Evolutionary conservation across 371 early-diverging fungal species (phyloP).

Genomic region (Mortierella sp.): DNA sequence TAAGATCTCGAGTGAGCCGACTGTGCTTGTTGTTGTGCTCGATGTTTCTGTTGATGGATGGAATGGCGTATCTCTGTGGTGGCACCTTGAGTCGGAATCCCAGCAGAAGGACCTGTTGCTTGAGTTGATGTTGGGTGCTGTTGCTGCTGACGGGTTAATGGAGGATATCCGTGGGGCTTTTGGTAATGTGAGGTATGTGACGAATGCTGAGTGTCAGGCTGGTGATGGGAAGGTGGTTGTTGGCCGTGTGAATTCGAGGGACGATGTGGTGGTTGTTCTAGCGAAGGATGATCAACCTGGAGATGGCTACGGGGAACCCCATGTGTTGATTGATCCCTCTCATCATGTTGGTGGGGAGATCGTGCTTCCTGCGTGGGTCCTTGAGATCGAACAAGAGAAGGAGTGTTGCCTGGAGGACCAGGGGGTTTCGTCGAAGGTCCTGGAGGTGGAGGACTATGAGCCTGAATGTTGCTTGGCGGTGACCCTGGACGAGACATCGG

Average conservation of each 20-base stretch:
- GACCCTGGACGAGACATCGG: constrained; percentile 9
- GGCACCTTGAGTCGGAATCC: background rate
- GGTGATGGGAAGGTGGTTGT: constrained; percentile 6
- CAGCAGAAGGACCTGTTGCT: constrained; percentile 3
- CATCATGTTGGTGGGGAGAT: constrained; percentile 10
- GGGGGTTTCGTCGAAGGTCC: constrained; percentile 2
- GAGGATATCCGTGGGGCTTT: constrained; percentile 9
- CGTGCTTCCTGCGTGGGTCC: constrained; percentile 9
- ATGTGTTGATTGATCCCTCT: background rate
- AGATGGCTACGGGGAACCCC: constrained; percentile 1
- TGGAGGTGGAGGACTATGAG: constrained; percentile 17
- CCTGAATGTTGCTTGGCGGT: background rate
- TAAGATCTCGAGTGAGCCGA: constrained; percentile 50
- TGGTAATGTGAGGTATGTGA: background rate
- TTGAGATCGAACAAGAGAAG: constrained; percentile 2
- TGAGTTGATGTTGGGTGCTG: constrained; percentile 14
- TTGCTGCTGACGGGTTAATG: constrained; percentile 11
- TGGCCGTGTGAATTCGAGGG: background rate
- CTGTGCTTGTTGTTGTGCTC: constrained; percentile 50
- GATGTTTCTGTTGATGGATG: constrained; percentile 42
- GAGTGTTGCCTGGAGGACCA: background rate
- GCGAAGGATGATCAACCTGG: background rate
- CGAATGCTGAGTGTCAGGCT: constrained; percentile 6
- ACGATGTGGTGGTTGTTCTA: constrained; percentile 1
- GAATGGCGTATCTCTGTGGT: constrained; percentile 33